These are phyloP conservation scores for Macrotyloma uniflorum DNA, from an alignment of 306 rosid species.

Conservation along the genomic window DNA sequence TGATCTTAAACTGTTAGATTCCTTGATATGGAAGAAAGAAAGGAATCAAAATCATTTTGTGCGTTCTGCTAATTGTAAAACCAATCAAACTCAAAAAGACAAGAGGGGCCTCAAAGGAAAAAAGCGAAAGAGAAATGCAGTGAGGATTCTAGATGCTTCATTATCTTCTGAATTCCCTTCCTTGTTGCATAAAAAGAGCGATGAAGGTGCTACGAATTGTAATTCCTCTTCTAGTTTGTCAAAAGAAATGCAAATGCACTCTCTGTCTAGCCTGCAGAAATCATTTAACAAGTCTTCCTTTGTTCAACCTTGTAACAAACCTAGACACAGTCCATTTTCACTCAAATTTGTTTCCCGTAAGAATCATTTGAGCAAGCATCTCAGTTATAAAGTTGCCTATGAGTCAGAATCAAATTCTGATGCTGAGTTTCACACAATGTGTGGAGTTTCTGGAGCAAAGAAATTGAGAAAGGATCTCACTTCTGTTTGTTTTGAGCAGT, in stretches of 20 bases:
- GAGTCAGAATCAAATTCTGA: slow-evolving; percentile 38
- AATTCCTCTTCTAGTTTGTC: slow-evolving; percentile 38
- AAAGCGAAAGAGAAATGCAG: slow-evolving; percentile 45
- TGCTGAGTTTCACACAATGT: slow-evolving; percentile 33
- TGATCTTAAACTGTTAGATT: slow-evolving; percentile 63
- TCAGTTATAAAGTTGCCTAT: slow-evolving; percentile 31
- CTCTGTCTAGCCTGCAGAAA: slow-evolving; percentile 33
- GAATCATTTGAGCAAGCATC: slow-evolving; percentile 37
- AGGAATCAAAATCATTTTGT: slow-evolving; percentile 39
- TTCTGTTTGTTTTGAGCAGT: slow-evolving; percentile 37
- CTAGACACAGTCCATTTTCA: slow-evolving; percentile 26
- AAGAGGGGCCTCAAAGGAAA: slow-evolving; percentile 39
- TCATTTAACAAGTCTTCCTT: slow-evolving; percentile 29
- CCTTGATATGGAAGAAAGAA: slow-evolving; percentile 61
- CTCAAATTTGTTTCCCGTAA: slow-evolving; percentile 42
- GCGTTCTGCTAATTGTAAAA: slow-evolving; percentile 32
- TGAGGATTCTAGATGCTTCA: slow-evolving; percentile 38
- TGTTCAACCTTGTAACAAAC: slow-evolving; percentile 30
- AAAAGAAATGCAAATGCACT: slow-evolving; percentile 33
- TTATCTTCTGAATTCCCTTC: slow-evolving; percentile 38
- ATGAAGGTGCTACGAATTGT: slow-evolving; percentile 16
- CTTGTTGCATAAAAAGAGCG: slow-evolving; percentile 32
- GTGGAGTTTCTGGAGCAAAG: slow-evolving; percentile 48
- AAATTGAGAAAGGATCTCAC: slow-evolving; percentile 45
- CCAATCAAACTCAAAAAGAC: slow-evolving; percentile 37